phyloP scores from a whole-genome alignment of 1,139 yeast genomes.

The Zygoascus hellenicus region DNA sequence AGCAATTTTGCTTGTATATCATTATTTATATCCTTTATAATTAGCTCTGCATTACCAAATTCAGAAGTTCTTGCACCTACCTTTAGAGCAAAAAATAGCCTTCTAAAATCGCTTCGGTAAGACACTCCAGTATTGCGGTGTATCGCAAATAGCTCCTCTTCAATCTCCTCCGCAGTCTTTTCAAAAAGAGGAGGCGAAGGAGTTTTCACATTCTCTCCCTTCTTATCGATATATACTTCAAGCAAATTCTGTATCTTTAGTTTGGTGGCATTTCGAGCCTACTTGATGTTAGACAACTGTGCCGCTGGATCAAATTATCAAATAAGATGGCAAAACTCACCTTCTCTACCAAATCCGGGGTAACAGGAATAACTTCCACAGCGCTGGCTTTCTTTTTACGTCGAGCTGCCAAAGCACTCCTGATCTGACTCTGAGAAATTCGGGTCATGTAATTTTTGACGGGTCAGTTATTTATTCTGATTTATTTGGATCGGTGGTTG shows the following conservation, averaged over 20 bases:
- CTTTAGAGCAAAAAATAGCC: conserved; percentile 19
- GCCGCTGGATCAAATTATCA: no score
- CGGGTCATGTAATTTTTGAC: conserved; percentile 2
- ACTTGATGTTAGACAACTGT: conserved; percentile 3
- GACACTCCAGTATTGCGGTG: conserved; percentile 15
- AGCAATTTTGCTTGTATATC: conserved; percentile 15
- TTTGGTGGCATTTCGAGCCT: conserved; percentile 21
- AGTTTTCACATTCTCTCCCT: conserved; percentile 4
- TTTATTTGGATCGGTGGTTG: no score
- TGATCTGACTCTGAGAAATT: conserved; percentile 6
- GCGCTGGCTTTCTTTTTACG: conserved; percentile 11
- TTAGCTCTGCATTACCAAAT: not conserved
- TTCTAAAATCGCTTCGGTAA: conserved; percentile 20
- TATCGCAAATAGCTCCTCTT: conserved; percentile 15
- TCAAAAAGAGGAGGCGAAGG: not conserved
- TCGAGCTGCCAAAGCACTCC: conserved; percentile 6
- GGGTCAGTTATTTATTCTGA: not conserved
- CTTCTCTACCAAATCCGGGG: conserved; percentile 18
- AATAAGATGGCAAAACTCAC: conserved; percentile 13
- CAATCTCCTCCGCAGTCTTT: conserved; percentile 18
- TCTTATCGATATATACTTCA: conserved; percentile 4
- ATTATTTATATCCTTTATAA: conserved; percentile 19
- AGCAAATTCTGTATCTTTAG: conserved; percentile 14
- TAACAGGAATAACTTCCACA: conserved; percentile 12
- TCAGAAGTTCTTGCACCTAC: conserved; percentile 4